These are phyloP conservation scores for Barbatosphaeria neglecta DNA, from an alignment of 495 filamentous ascomycete genomes.

Conservation along the genomic window DNA sequence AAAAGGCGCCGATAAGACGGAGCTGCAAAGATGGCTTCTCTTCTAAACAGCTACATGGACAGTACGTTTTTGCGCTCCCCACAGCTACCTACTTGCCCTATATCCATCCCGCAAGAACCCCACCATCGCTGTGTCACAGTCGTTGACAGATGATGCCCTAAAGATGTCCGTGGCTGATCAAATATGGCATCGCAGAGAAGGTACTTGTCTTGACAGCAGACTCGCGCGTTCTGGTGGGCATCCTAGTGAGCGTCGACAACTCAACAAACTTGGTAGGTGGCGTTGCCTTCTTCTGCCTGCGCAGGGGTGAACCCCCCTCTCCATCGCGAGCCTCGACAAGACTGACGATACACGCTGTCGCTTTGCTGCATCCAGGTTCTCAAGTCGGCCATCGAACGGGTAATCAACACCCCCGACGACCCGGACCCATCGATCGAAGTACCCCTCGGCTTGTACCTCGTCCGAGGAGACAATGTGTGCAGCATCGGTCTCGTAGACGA, in stretches of 20 bases:
- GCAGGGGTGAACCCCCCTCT: too few species aligned
- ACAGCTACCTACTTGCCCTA: neutral
- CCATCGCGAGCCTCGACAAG: too few species aligned
- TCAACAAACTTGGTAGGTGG: constrained; percentile 67
- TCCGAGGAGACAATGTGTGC: constrained; percentile 92
- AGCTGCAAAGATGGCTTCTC: constrained; percentile 4
- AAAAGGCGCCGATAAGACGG: neutral
- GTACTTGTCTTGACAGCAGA: constrained; percentile 87
- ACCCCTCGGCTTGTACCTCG: constrained; percentile 77
- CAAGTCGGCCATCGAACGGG: constrained; percentile 70
- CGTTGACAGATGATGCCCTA: too few species aligned
- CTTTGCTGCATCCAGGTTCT: constrained; percentile 42
- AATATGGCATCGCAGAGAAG: constrained; percentile 53
- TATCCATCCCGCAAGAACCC: neutral
- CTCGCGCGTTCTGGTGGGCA: constrained; percentile 78
- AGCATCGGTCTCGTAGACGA: constrained; percentile 84
- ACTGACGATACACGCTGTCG: too few species aligned
- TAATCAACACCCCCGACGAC: constrained; percentile 76
- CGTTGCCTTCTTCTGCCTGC: neutral
- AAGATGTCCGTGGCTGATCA: constrained; percentile 5
- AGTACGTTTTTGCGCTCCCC: constrained; percentile 10
- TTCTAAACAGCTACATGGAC: constrained; percentile 18
- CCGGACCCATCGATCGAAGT: constrained; percentile 70
- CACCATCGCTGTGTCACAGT: too few species aligned
- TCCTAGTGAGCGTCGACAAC: constrained; percentile 77